Evolutionary conservation across 2,329 filamentous ascomycete genomes (phyloP).

Genomic region (Botryotinia calthae): DNA sequence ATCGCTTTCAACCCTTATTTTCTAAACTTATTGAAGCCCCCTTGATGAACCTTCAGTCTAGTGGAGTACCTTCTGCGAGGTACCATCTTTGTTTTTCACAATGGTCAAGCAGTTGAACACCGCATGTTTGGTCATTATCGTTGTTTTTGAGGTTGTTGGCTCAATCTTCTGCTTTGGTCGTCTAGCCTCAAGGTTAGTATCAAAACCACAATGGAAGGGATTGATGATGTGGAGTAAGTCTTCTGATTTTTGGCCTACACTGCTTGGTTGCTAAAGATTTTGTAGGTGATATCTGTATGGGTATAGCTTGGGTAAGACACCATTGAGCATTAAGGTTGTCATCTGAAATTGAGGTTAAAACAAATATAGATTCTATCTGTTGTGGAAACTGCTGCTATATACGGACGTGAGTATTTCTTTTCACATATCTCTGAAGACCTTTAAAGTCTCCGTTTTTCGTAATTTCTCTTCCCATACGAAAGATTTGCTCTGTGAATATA

Average conservation of each 20-base stretch:
- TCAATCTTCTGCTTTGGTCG: conserved; percentile 25
- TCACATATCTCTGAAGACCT: too few relatives aligned
- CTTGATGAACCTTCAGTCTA: not conserved
- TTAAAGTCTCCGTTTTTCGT: not conserved
- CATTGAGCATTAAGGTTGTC: not conserved
- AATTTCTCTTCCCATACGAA: not conserved
- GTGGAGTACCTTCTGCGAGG: not conserved
- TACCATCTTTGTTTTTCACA: not conserved
- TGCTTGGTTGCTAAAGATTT: not conserved
- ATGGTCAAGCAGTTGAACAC: conserved; percentile 38
- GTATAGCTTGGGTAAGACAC: conserved; percentile 24
- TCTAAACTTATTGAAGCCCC: not conserved
- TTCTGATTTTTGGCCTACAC: not conserved
- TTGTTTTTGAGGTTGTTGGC: conserved; percentile 23
- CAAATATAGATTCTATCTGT: conserved; percentile 19
- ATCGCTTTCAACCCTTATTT: not conserved
- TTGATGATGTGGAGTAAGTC: conserved; percentile 28
- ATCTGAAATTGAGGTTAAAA: conserved; percentile 11
- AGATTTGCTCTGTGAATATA: not conserved
- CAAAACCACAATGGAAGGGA: conserved; percentile 22
- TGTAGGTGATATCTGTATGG: conserved; percentile 27
- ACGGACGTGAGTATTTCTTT: conserved; percentile 9
- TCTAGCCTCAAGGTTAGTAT: conserved; percentile 22
- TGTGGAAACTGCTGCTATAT: conserved; percentile 15
- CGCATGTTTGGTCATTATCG: conserved; percentile 24